Conservation (phyloP, 148 eudicot genomes). For the Dysphania ambrosioides region DNA sequence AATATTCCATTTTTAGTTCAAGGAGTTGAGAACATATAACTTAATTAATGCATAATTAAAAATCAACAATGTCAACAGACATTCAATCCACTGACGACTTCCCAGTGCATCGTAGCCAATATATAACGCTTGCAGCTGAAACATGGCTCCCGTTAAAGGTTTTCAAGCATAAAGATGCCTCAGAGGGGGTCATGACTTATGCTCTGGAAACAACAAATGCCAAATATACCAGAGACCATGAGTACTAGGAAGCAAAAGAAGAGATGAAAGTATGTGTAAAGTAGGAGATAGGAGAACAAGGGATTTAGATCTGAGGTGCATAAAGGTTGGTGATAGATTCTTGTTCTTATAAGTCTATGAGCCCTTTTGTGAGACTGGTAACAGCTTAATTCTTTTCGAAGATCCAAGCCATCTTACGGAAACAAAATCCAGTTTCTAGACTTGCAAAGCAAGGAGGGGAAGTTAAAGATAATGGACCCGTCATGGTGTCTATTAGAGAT, state of each 20-base stretch:
- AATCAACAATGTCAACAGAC: neutral
- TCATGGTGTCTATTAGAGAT: no score
- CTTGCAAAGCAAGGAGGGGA: no score
- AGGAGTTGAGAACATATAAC: neutral
- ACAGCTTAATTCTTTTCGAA: neutral
- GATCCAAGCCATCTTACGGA: neutral
- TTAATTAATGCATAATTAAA: neutral
- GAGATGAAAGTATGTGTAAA: neutral
- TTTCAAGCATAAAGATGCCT: neutral
- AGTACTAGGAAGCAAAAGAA: neutral
- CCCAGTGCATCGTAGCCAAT: neutral
- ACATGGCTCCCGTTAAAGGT: neutral
- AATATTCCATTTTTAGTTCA: no score
- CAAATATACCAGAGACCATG: neutral
- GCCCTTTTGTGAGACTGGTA: neutral
- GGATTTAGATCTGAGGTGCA: neutral
- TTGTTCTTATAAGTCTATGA: neutral
- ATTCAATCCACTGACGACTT: neutral
- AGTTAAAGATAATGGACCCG: no score
- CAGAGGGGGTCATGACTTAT: neutral
- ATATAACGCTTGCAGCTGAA: neutral
- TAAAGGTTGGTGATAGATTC: neutral
- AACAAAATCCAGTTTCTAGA: no score
- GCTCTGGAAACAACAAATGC: neutral
- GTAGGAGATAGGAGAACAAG: neutral